These are phyloP conservation scores for Backusella liffmaniae DNA, from an alignment of 192 early-diverging fungal genomes.

Conservation along the genomic window DNA sequence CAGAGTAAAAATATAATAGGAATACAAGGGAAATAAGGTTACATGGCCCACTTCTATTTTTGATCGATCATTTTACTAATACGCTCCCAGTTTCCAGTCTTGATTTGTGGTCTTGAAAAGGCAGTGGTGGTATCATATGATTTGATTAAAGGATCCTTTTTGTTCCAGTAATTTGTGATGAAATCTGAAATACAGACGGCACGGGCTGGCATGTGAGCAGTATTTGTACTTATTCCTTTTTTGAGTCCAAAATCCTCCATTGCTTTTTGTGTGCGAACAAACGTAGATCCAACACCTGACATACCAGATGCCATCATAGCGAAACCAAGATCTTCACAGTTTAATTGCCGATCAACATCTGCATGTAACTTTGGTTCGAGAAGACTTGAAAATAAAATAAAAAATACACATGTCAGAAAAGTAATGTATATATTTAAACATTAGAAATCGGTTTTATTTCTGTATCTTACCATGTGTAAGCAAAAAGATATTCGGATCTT, in stretches of 20 bases:
- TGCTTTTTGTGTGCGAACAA: conserved; percentile 5
- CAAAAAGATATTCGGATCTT: conserved; percentile 32
- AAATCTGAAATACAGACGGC: conserved; percentile 17
- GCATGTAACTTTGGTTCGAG: conserved; percentile 22
- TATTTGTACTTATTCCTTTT: conserved; percentile 22
- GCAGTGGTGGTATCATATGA: neutral
- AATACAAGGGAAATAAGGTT: neutral
- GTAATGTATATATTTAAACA: neutral
- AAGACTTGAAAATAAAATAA: neutral
- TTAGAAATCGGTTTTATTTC: neutral
- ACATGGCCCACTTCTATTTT: neutral
- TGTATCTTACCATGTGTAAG: conserved; percentile 30
- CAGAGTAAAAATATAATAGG: neutral
- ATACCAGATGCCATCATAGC: conserved; percentile 29
- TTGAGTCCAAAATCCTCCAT: conserved; percentile 27
- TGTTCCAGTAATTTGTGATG: conserved; percentile 16
- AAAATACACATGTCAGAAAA: neutral
- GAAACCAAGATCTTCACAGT: conserved; percentile 37
- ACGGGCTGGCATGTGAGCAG: conserved; percentile 24
- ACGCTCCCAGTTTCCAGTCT: neutral
- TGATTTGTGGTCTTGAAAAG: neutral
- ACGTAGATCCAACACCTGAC: conserved; percentile 17
- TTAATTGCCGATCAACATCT: conserved; percentile 23
- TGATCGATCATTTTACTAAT: neutral
- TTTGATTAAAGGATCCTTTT: conserved; percentile 14